Base-by-base conservation (phyloP, 441 rosid genomes). In the Euphorbia corollata region DNA sequence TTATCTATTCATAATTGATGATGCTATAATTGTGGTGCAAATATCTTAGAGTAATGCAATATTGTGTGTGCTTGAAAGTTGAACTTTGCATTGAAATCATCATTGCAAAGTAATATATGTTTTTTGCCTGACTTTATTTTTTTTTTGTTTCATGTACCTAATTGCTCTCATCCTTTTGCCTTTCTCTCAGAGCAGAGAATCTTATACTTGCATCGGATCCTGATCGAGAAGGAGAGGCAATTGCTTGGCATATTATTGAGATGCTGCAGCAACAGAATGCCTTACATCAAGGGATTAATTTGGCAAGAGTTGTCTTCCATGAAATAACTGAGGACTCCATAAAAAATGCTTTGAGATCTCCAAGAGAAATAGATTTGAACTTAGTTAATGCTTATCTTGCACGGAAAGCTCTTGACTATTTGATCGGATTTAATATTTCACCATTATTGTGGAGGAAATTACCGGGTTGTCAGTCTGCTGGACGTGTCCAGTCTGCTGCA, bases 141-240 rank as follows among this genome's bases (percentile, higher is more conserved):
- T 59, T 45, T 19, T 47, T 68, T 50, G 63, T 47, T 65, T 34
- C 77, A 68, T 68, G 61, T 68, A 68, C 79, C 77, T 81, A 50
- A 80, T 19, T 74, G 74, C 61, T 75, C 70, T 78, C 70, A 71
- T 76, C 75, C 54, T 81, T 75, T 69, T 78, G 75, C 70, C 72
- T 70, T 84, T 73, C 79, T 65, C 77, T 79, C 98, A 94, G 99
- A 75, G 94, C 97, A 82, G 86, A 91, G 80, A 89, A 84, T 82
- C 86, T 94, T 79, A 83, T 94, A 75, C 94, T 94, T 80, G 99
- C 99, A 58, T 89, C 99, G 73, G 99, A 91, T 82, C 99, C 99
- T 71, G 99, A 94, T 81, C 91, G 98, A 63, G 99, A 94, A 86
- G 98, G 99, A 72, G 99, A 94, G 83, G 98, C 99, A 73, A 94